Base-by-base conservation (phyloP, 2,329 filamentous ascomycete genomes). In the Pseudocercospora fuligena region DNA sequence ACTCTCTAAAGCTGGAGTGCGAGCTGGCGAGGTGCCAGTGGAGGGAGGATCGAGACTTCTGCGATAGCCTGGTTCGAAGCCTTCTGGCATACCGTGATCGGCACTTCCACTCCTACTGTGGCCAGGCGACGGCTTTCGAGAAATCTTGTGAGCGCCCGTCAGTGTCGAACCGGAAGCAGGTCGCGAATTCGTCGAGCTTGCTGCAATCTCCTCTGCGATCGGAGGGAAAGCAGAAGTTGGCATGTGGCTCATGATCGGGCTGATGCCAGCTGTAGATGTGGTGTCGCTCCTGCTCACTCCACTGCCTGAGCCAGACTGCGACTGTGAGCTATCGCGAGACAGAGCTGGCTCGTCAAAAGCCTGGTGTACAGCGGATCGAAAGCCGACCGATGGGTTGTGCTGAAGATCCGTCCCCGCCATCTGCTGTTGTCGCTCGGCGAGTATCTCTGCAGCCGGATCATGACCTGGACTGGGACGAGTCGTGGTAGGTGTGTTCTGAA, bases 181-280 rank as follows among this genome's bases (percentile, higher is more conserved):
- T 54, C 73, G 73, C 31, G 76, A 74, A 64, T 78, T 77, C 66
- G 70, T 72, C 11, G 70, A 64, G 51, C 80, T 74, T 66, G 75
- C 49, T 16, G 65, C 63, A 21, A 82, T 78, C 68, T 88, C 85
- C 74, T 89, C 86, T 27, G 81, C 80, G 69, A 89, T 88, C 0
- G 83, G 83, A 47, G 86, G 84, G 3, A 86, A 86, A 9, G 77
- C 79, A 57, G 78, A 78, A 65, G 84, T 84, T 5, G 85, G 82
- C n/a, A 83, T 84, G 60, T 82, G 80, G 69, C 82, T 85, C 76
- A 90, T 89, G 62, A 91, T 90, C 1, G 89, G 89, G 73, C 88
- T 90, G 68, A 91, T 88, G 29, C 82, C 82, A 58, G 85, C 83
- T 8, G 88, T 90, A 68, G 87, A 88, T 66, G 85, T 85, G 65